A percentile compares a stretch with the other conserved stretches of the same genome.
Evolutionary conservation across 2,329 filamentous ascomycete genomes (phyloP).

Genomic region (Aspergillus awamori): DNA sequence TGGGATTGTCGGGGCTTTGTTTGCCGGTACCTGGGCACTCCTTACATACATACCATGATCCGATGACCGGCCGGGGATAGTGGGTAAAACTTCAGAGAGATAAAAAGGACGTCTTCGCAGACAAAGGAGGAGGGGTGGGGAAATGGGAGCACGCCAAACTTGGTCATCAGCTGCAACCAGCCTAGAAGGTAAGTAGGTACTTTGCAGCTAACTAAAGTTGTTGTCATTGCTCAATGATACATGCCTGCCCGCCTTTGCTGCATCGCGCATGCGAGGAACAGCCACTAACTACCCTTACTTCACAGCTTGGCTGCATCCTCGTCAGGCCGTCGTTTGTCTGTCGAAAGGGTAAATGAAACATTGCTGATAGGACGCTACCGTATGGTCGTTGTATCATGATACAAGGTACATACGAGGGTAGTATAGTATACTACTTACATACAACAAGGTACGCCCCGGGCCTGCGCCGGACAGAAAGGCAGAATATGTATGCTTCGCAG

Average conservation of each 20-base stretch:
- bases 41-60: slow-evolving; percentile 9
- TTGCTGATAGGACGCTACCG: background rate
- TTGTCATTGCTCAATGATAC: background rate
- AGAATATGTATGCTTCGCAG: slow-evolving; percentile 20
- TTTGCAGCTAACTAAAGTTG: background rate
- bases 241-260: background rate
- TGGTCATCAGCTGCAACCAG: background rate
- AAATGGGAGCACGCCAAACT: background rate
- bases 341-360: too few relatives aligned
- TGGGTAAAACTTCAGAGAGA: background rate
- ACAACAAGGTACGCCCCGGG: background rate
- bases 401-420: slow-evolving; percentile 2
- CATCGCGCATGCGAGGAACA: slow-evolving; percentile 8
- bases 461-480: slow-evolving; percentile 8
- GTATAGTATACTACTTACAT: background rate
- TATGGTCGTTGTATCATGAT: background rate
- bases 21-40: slow-evolving; percentile 4
- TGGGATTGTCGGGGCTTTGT: slow-evolving; percentile 3
- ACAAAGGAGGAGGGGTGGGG: background rate
- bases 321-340: background rate
- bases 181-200: background rate
- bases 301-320: background rate
- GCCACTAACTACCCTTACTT: slow-evolving; percentile 3
- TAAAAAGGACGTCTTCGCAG: background rate
- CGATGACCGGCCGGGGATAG: slow-evolving; percentile 6